Conservation (phyloP, 108 stramenopile species). For the Aurantiochytrium sp. region DNA sequence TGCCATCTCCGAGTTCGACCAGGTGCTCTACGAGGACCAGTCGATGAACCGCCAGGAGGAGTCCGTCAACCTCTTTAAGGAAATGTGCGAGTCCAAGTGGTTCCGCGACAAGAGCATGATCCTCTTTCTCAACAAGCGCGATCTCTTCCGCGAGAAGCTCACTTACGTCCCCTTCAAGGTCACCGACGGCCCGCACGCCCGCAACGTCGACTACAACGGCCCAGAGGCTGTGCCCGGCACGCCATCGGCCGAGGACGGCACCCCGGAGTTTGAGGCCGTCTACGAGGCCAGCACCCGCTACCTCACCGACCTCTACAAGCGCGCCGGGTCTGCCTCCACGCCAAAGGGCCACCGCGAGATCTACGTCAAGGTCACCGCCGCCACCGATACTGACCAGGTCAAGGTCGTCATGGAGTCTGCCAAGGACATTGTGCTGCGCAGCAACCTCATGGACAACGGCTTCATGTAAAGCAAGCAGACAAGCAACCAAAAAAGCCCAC, state of each 20-base stretch:
- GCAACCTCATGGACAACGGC: constrained; percentile 41
- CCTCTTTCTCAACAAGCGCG: constrained; percentile 69
- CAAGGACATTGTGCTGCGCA: constrained; percentile 58
- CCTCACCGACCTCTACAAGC: background rate
- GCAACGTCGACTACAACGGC: background rate
- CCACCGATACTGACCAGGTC: constrained; percentile 62
- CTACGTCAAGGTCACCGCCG: constrained; percentile 61
- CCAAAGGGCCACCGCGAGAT: constrained; percentile 39
- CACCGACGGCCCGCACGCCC: background rate
- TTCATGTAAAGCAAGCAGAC: constrained; percentile 34
- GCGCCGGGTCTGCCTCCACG: background rate
- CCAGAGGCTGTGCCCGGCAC: background rate
- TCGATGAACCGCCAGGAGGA: constrained; percentile 59
- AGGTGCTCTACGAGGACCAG: constrained; percentile 62
- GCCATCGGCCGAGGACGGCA: background rate
- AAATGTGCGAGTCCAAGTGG: constrained; percentile 61
- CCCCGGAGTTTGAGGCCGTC: background rate
- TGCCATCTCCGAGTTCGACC: constrained; percentile 68
- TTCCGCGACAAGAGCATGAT: constrained; percentile 69
- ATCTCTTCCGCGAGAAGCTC: constrained; percentile 65
- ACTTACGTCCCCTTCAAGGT: background rate
- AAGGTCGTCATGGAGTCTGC: constrained; percentile 52
- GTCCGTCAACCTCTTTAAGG: constrained; percentile 62
- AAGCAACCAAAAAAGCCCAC: too few species aligned
- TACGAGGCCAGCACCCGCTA: background rate